Conservation (phyloP, 2,329 filamentous ascomycete species). For the Arthrinium puccinioides region DNA sequence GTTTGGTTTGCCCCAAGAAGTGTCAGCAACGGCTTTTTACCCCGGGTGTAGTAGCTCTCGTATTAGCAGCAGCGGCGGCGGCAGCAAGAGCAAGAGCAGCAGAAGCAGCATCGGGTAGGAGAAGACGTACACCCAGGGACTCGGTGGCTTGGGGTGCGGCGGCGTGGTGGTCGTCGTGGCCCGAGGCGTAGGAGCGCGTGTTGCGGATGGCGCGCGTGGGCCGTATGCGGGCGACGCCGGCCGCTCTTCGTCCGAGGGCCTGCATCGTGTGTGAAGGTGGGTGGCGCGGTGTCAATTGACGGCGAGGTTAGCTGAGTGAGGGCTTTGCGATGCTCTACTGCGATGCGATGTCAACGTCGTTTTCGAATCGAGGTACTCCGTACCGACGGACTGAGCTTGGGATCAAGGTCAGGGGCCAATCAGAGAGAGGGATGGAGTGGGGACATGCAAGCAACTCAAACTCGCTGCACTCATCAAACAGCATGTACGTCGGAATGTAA, state of each 20-base stretch:
- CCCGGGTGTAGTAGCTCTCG: not conserved
- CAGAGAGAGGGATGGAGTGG: too few species aligned
- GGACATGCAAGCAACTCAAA: too few species aligned
- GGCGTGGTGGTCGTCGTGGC: conserved; percentile 36
- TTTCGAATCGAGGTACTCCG: too few species aligned
- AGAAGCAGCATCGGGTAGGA: too few species aligned
- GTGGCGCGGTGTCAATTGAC: conserved; percentile 2
- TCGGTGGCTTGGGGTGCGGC: conserved; percentile 37
- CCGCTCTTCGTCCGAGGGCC: conserved; percentile 36
- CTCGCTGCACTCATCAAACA: too few species aligned
- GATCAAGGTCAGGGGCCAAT: too few species aligned
- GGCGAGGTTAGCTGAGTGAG: not conserved
- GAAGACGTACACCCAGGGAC: conserved; percentile 48
- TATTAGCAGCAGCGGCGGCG: not conserved
- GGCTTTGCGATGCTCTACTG: not conserved
- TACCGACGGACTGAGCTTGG: too few species aligned
- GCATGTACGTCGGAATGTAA: too few species aligned
- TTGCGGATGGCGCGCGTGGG: conserved; percentile 23
- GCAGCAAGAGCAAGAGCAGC: not conserved
- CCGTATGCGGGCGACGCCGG: conserved; percentile 29
- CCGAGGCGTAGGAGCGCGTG: conserved; percentile 46
- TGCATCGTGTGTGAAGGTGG: conserved; percentile 15
- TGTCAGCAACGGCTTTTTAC: too few species aligned
- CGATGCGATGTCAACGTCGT: not conserved
- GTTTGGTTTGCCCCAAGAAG: too few species aligned